Evolutionary conservation across 805 yeast genomes (phyloP), one percentile per base, ranked within the genome.

Genomic region (Henningerozyma blattae): DNA sequence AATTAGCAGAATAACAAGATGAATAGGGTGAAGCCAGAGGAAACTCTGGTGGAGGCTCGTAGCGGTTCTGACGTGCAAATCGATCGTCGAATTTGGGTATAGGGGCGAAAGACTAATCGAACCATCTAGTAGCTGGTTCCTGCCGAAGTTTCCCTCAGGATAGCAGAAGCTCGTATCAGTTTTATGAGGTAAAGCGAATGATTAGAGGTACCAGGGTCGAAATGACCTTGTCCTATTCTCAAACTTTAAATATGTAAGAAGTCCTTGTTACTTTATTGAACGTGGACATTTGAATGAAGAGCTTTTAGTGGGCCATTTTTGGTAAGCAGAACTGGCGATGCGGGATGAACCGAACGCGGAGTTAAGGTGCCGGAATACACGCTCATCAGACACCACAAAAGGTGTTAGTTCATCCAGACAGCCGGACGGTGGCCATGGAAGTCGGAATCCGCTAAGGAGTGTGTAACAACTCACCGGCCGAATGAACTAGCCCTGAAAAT

Each of bases 391-490:
- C n/a, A n/a, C n/a, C n/a, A n/a, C 62, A 59, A 59, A 56, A 58
- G 63, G 64, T 59, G 62, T 59, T 59, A 54, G 62, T 56, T 54
- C 58, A 54, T 56, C 54, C 49, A 59, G 64, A 56, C 56, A 53
- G 61, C 67, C 66, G 70, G 70, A 64, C 70, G 70, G 70, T 66
- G 61, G 72, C 71, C 64, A 52, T 56, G 54, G 61, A 62, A 60
- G 66, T 58, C 55, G 68, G 69, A 62, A 67, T 64, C 69, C 70
- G 68, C 70, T 64, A 65, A 65, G 71, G 70, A 64, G 61, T 64
- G 65, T 58, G 64, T 55, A 53, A 58, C 58, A 56, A 64, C 69
- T 64, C 70, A 66, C 71, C 71, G 68, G 68, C 61, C 61, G 65
- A 59, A 60, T 60, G 63, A 56, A 56, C 58, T 57, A 58, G 61